Evolutionary conservation across 1,284 basidiomycete species (phyloP), one percentile per base, ranked within the genome.

Genomic region (Heterobasidion irregulare): DNA sequence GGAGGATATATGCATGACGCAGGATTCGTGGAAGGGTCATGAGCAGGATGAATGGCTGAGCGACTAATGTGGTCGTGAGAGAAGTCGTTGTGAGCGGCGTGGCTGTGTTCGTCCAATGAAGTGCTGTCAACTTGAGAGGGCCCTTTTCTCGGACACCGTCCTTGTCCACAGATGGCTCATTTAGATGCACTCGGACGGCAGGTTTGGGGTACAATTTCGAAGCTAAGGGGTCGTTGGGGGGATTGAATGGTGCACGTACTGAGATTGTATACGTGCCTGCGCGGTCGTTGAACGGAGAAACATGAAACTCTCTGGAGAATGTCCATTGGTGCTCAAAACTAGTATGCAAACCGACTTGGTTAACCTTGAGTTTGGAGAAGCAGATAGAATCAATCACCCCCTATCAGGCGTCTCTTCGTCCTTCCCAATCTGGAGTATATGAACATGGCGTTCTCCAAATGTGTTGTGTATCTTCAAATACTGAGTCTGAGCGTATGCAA

Each of bases 201-300:
- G 49, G 54, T 2, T 45, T 69, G 54, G 44, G 9, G 52, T 45
- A 34, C 55, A 19, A 10, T 60, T 38, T 35, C 5, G 59, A 1
- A 44, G 12, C 15, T 9, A 9, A 16, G 32, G 6, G 26, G 34
- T 10, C 5, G 43, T 58, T 56, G n/a, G 80, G 73, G 0, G 78
- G 66, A 59, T 79, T 73, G 2, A 63, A 73, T 13, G 78, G 83
- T 38, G 62, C 66, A 59, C 67, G 76, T 43, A 83, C 61, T 36
- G 80, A 73, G 44, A 83, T 71, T 3, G 66, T 76, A 66, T 91
- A 91, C 67, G 72, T 85, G 0, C 88, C 88, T 16, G 76, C 74
- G 3, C 87, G 76, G 61, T 89, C 84, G 66, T 90, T 91, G 75
- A 90, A 91, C 0, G 89, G 87, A 0, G 86, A 91, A 33, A 91